Percentiles rank a stretch among this genome's conserved stretches.
Evolutionary conservation across 176 grass and related monocot species (phyloP).

Genomic region (Oryza coarctata): DNA sequence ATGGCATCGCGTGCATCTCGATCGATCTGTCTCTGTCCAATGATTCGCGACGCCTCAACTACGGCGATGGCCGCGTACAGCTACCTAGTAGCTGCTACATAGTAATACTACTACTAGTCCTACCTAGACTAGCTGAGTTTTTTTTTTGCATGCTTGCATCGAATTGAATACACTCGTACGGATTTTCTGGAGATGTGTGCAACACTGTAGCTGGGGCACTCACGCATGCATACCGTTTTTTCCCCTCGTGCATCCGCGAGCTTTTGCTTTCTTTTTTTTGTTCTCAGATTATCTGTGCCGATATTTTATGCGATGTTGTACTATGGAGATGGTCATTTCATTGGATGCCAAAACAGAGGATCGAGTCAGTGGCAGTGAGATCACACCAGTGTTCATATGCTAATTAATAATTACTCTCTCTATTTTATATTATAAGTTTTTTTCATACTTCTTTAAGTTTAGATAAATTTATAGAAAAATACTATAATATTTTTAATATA

Average conservation of each 20-base stretch:
- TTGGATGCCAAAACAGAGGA: background rate
- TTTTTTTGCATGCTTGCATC: background rate
- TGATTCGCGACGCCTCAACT: background rate
- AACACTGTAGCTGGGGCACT: background rate
- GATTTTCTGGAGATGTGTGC: background rate
- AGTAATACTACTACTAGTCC: background rate
- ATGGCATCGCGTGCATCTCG: background rate
- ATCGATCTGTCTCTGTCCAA: background rate
- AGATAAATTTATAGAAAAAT: too few relatives aligned
- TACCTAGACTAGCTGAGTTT: background rate
- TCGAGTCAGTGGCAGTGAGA: background rate
- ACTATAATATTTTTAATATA: too few relatives aligned
- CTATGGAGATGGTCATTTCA: background rate
- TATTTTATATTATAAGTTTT: too few relatives aligned
- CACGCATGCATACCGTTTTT: background rate
- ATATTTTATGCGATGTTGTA: background rate
- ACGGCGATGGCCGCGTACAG: background rate
- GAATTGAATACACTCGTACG: background rate
- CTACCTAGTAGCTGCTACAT: background rate
- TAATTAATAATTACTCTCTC: too few relatives aligned
- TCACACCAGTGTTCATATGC: too few relatives aligned
- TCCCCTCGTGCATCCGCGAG: background rate
- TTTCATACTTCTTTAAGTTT: too few relatives aligned
- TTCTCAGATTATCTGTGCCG: background rate
- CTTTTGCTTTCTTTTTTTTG: background rate